These are phyloP conservation scores for Immersiella caudata DNA, from an alignment of 495 filamentous ascomycete species.

Conservation along the genomic window DNA sequence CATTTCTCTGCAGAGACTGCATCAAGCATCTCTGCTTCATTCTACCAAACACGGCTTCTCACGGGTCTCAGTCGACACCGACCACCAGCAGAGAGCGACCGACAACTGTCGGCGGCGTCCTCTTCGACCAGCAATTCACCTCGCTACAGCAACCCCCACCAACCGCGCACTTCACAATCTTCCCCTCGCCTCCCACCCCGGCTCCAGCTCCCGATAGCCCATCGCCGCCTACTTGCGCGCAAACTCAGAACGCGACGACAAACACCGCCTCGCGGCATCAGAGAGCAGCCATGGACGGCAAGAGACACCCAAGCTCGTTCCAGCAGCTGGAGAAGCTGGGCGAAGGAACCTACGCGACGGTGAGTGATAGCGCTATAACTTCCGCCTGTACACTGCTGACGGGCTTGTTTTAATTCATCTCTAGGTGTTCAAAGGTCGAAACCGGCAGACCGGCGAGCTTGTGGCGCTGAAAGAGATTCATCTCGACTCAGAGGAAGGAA, in stretches of 20 bases:
- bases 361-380: constrained; percentile 51
- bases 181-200: constrained; percentile 17
- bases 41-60: constrained; percentile 35
- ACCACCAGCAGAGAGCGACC: constrained; percentile 11
- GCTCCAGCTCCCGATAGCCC: not conserved
- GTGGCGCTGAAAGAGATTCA: constrained; percentile 99
- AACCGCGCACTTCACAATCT: constrained; percentile 26
- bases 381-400: constrained; percentile 19
- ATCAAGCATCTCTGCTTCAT: constrained; percentile 31
- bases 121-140: constrained; percentile 47
- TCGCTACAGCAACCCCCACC: constrained; percentile 31
- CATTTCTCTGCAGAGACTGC: constrained; percentile 31
- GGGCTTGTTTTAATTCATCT: not conserved
- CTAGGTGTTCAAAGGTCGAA: constrained; percentile 97
- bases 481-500: constrained; percentile 97
- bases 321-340: constrained; percentile 99
- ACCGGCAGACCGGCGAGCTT: constrained; percentile 92
- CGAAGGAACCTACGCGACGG: constrained; percentile 98
- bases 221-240: not conserved
- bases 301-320: constrained; percentile 90
- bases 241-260: not conserved
- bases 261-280: not conserved
- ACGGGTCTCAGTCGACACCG: constrained; percentile 28
- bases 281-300: constrained; percentile 71
- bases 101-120: constrained; percentile 43